phyloP scores from a whole-genome alignment of 768 basidiomycete species.

The Agrocybe pediades region DNA sequence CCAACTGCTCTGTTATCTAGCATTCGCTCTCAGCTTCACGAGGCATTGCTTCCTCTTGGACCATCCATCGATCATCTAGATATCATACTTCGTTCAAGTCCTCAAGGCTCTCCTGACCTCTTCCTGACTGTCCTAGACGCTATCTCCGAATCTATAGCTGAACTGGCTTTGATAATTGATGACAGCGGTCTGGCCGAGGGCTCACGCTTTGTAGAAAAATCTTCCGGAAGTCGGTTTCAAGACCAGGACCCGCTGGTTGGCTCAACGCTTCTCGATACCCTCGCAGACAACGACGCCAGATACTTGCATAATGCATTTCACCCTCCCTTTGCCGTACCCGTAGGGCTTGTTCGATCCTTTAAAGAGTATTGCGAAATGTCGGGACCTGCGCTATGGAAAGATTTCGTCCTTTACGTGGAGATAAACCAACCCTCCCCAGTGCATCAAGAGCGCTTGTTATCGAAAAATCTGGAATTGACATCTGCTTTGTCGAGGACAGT shows the following conservation, averaged over 20 bases:
- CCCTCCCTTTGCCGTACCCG: slow-evolving; percentile 61
- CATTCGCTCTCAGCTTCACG: slow-evolving; percentile 36
- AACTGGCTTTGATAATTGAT: slow-evolving; percentile 56
- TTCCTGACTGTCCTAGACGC: slow-evolving; percentile 29
- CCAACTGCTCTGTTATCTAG: slow-evolving; percentile 36
- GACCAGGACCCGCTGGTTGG: no score
- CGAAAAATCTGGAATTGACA: no score
- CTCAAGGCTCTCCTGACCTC: slow-evolving; percentile 7
- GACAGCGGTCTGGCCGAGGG: slow-evolving; percentile 38
- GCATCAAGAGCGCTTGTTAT: neutral
- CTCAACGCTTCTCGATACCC: neutral
- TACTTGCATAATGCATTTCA: slow-evolving; percentile 41
- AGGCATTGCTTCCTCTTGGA: slow-evolving; percentile 26
- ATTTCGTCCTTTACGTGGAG: slow-evolving; percentile 28
- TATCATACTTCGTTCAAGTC: slow-evolving; percentile 38
- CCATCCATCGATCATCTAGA: slow-evolving; percentile 36
- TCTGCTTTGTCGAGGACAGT: no score
- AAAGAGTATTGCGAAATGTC: slow-evolving; percentile 8
- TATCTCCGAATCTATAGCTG: slow-evolving; percentile 40
- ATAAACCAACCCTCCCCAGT: neutral
- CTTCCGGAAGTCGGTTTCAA: slow-evolving; percentile 31
- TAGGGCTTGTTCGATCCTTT: slow-evolving; percentile 24
- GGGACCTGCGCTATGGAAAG: slow-evolving; percentile 28
- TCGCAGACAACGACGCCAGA: no score
- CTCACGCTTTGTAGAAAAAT: slow-evolving; percentile 42